Base-by-base conservation (phyloP, 805 yeast species). In the Blastobotrys chiropterorum region DNA sequence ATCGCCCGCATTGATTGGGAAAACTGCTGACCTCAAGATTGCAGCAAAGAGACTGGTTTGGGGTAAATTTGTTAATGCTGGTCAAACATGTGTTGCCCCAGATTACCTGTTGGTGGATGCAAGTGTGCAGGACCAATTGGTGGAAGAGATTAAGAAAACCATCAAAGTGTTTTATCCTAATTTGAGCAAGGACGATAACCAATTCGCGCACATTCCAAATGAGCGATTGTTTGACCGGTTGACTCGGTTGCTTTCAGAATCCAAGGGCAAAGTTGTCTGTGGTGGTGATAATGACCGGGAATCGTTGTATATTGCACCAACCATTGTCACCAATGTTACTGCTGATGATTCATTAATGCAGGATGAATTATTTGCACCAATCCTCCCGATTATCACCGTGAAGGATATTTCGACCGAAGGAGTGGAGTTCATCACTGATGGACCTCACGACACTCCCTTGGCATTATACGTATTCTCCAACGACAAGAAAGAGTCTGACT, bases 11-110 rank as follows among this genome's bases (percentile, higher is more conserved):
- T 77, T 90, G 59, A 71, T 90, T 8, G 76, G 89, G 48, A 73
- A 72, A 56, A 69, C 75, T 47, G 70, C 70, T 8, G 72, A 73
- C 52, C 42, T 73, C 38, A 51, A 55, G 20, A 48, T 62, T 14
- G 74, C 78, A 2, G 74, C 89, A 20, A 76, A 76, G 57, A 78
- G 97, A 67, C 69, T 88, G 13, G 75, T 77, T 1, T 87, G 94
- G 86, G 92, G 90, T 16, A 80, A 84, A 59, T 84, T 83, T 63
- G 69, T 79, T 30, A 92, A 89, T 64, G 79, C 86, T 15, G 98
- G 98, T 15, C 98, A 90, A 70, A 82, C 94, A 1, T 90, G 97
- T 72, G 86, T 88, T 41, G 86, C 96, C 7, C 85, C 90, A 6
- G 98, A 92, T 70, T 90, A 89, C 62, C 70, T 85, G 3, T 61